A percentile compares a stretch with the other conserved stretches of the same genome.
These are phyloP conservation scores for Coffea canephora DNA, from an alignment of 257 asterid species.

Conservation along the genomic window DNA sequence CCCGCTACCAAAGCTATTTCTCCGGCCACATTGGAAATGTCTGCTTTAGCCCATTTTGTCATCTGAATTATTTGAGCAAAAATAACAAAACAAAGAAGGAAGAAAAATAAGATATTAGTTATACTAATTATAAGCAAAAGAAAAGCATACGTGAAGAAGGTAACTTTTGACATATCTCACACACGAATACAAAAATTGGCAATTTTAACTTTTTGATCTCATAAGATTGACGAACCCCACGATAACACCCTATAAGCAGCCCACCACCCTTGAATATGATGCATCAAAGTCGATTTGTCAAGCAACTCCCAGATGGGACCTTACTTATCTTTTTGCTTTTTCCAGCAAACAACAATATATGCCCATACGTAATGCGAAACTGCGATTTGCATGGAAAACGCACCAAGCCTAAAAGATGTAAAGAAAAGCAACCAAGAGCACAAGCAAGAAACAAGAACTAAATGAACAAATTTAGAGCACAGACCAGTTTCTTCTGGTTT, in stretches of 20 bases:
- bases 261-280: too few species aligned
- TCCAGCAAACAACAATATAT: too few species aligned
- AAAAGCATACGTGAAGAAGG: neutral
- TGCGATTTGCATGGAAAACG: neutral
- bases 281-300: neutral
- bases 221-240: too few species aligned
- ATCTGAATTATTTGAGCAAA: slow-evolving; percentile 34
- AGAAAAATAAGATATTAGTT: too few species aligned
- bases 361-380: neutral
- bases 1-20: slow-evolving; percentile 72
- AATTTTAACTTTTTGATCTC: too few species aligned
- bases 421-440: neutral
- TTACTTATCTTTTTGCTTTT: too few species aligned
- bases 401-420: neutral
- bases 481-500: neutral
- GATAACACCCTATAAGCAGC: too few species aligned
- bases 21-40: slow-evolving; percentile 69
- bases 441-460: slow-evolving; percentile 6
- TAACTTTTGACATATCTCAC: neutral
- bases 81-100: neutral
- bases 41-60: slow-evolving; percentile 67
- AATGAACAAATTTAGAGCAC: neutral
- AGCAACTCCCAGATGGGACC: neutral
- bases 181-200: neutral
- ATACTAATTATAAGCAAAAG: neutral